These are phyloP conservation scores for Gnomoniopsis smithogilvyi DNA, from an alignment of 2,329 filamentous ascomycete genomes.

Conservation along the genomic window DNA sequence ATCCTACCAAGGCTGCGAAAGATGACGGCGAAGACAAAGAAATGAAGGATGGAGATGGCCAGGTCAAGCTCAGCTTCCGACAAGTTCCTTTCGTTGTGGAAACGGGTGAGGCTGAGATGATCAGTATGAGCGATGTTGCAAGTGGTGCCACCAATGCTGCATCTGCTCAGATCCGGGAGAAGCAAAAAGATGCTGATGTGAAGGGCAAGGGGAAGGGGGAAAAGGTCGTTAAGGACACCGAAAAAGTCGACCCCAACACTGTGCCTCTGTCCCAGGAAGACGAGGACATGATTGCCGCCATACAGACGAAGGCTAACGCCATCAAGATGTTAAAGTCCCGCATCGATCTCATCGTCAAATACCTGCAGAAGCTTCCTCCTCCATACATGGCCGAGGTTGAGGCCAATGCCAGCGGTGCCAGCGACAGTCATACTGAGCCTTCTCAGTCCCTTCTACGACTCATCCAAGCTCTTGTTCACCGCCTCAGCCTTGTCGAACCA, in stretches of 20 bases:
- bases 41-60: conserved; percentile 63
- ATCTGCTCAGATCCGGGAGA: conserved; percentile 42
- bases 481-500: conserved; percentile 78
- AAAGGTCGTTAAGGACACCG: conserved; percentile 33
- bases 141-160: conserved; percentile 79
- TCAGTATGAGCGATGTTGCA: conserved; percentile 90
- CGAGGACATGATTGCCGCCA: conserved; percentile 58
- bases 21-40: conserved; percentile 63
- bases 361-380: conserved; percentile 69
- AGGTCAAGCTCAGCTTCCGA: conserved; percentile 69
- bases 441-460: conserved; percentile 79
- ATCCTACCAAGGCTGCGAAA: conserved; percentile 33
- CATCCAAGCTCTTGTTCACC: conserved; percentile 80
- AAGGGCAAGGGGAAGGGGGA: conserved; percentile 54
- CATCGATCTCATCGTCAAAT: conserved; percentile 69
- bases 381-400: conserved; percentile 16
- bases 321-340: conserved; percentile 87
- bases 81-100: conserved; percentile 86
- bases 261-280: conserved; percentile 54
- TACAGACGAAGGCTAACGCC: conserved; percentile 87
- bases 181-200: conserved; percentile 37
- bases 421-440: conserved; percentile 36
- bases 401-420: conserved; percentile 38
- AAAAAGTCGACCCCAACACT: conserved; percentile 34
- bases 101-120: conserved; percentile 96